Evolutionary conservation across 257 asterid species (phyloP).

Genomic region (Thymus quinquecostatus): DNA sequence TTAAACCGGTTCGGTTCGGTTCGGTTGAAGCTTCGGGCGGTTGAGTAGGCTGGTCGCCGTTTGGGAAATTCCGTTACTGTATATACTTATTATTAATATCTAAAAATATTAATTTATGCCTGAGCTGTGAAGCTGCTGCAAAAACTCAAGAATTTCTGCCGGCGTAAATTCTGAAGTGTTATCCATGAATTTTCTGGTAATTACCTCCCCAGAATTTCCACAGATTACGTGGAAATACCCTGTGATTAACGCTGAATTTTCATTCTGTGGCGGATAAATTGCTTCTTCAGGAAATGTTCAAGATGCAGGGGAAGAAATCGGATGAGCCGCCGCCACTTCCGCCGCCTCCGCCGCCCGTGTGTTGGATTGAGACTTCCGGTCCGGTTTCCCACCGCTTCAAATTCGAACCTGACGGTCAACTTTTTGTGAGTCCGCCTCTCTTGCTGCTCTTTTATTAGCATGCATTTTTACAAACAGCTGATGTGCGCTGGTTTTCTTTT

Average conservation of each 20-base stretch:
- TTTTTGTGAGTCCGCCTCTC: constrained; percentile 51
- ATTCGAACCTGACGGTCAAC: constrained; percentile 78
- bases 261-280: constrained; percentile 14
- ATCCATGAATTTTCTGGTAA: constrained; percentile 49
- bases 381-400: constrained; percentile 70
- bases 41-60: background rate
- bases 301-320: constrained; percentile 51
- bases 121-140: constrained; percentile 24
- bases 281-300: constrained; percentile 55
- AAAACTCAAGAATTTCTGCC: constrained; percentile 34
- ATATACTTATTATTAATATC: too few species aligned
- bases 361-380: constrained; percentile 84
- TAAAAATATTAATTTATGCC: background rate
- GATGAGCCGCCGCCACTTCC: constrained; percentile 34
- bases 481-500: constrained; percentile 23
- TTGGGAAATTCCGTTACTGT: background rate
- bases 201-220: background rate
- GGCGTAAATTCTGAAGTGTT: constrained; percentile 35
- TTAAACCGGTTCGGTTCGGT: background rate
- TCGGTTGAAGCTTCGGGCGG: background rate
- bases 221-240: too few species aligned
- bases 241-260: background rate
- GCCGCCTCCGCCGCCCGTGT: constrained; percentile 49
- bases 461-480: constrained; percentile 37
- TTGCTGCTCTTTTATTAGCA: constrained; percentile 10